Percentiles rank a stretch among this genome's conserved stretches.
These are phyloP conservation scores for Pythium myriotylum DNA, from an alignment of 352 stramenopile genomes.

Conservation along the genomic window DNA sequence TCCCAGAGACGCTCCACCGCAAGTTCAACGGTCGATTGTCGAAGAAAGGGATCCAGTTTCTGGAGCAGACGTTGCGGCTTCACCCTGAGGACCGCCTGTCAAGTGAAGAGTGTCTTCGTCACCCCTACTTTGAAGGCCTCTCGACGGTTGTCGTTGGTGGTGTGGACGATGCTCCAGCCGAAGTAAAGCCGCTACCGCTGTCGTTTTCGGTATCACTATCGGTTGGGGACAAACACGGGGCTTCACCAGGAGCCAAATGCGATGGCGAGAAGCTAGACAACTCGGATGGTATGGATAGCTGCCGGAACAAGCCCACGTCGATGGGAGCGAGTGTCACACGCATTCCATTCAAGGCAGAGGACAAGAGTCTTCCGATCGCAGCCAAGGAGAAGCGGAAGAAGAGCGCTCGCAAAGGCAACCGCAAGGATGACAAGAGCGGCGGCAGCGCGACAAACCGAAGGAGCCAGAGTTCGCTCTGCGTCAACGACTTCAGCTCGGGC, in stretches of 20 bases:
- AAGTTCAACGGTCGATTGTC: slow-evolving; percentile 89
- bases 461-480: slow-evolving; percentile 16
- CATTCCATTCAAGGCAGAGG: slow-evolving; percentile 26
- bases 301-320: slow-evolving; percentile 9
- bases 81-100: slow-evolving; percentile 76
- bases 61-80: slow-evolving; percentile 78
- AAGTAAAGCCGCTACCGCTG: slow-evolving; percentile 28
- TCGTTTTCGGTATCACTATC: slow-evolving; percentile 4
- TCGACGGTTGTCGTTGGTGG: not conserved
- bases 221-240: slow-evolving; percentile 4
- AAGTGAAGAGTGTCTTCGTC: slow-evolving; percentile 75
- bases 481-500: slow-evolving; percentile 5
- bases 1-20: slow-evolving; percentile 91
- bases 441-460: slow-evolving; percentile 16
- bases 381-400: slow-evolving; percentile 29
- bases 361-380: slow-evolving; percentile 5
- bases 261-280: slow-evolving; percentile 15
- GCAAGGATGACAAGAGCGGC: slow-evolving; percentile 20
- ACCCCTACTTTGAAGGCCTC: slow-evolving; percentile 90
- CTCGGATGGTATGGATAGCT: not conserved
- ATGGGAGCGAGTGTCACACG: not conserved
- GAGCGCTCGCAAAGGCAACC: slow-evolving; percentile 18
- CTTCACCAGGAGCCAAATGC: not conserved
- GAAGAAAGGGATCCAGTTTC: slow-evolving; percentile 83
- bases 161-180: not conserved